Base-by-base conservation (phyloP, 179 eudicot species). In the Silene coronaria region DNA sequence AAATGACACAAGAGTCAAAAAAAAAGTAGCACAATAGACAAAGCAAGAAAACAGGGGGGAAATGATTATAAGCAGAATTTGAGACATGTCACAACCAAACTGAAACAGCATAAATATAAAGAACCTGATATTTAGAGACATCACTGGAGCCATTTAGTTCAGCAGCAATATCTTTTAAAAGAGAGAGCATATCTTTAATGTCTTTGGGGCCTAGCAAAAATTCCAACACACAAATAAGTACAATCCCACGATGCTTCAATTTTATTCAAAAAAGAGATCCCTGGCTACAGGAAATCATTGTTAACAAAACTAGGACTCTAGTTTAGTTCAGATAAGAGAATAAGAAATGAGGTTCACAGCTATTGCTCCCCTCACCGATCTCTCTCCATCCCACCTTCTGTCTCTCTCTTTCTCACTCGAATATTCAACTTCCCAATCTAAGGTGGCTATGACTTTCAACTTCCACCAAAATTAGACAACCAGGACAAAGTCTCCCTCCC, bases 111-210 rank as follows among this genome's bases (percentile, higher is more conserved):
- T 27, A 72, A 11, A 72, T 19, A 59, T 51, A 58, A 22, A 14
- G 72, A 76, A 95, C 99, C 99, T 95, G 99, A 85, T 82, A 83
- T 75, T 91, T 91, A 82, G 89, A 61, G 71, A 83, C 71, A 79
- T 88, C 97, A 28, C 76, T 79, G 77, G 81, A 80, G 73, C 81
- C 85, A 76, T 76, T 81, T 75, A 87, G 86, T 78, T 90, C 97
- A 76, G 82, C 87, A 69, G 91, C 91, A 67, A 82, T 75, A 80
- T 89, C 97, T 88, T 85, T 95, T 72, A 95, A 79, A 80, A 78
- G 75, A 23, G 87, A 80, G 79, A 92, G 84, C 22, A 92, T 75
- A 76, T 92, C 97, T 81, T 87, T 89, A 74, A 92, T 84, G 82
- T 92, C 99, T 88, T 89, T 91, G 67, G 95, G 83, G 72, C 87